A percentile compares a stretch with the other conserved stretches of the same genome.
Evolutionary conservation across 768 basidiomycete species (phyloP).

Genomic region (Boletus rubroflammeus): DNA sequence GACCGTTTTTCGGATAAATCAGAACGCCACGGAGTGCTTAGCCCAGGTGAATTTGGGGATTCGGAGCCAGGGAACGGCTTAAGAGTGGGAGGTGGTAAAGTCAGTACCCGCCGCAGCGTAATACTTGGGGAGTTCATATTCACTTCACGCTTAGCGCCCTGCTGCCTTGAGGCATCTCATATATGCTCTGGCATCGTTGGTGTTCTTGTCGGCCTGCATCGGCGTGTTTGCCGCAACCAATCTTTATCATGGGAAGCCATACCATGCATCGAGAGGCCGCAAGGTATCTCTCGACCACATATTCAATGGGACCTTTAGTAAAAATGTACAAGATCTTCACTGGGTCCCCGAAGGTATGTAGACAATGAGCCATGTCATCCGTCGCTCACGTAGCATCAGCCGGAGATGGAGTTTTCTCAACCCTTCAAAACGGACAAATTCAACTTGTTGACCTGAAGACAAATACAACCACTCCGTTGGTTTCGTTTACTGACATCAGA

Average conservation of each 20-base stretch:
- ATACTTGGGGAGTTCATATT: conserved; percentile 3
- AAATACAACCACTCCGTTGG: conserved; percentile 61
- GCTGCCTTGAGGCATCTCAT: conserved; percentile 60
- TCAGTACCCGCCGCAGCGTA: conserved; percentile 18
- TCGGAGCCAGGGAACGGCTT: conserved; percentile 32
- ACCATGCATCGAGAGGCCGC: conserved; percentile 49
- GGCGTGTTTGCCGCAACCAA: conserved; percentile 75
- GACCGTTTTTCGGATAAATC: conserved; percentile 47
- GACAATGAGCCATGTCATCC: not conserved
- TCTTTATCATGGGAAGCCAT: conserved; percentile 55
- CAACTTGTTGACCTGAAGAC: conserved; percentile 77
- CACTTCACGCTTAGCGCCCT: conserved; percentile 36
- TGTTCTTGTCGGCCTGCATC: conserved; percentile 61
- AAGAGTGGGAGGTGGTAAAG: conserved; percentile 37
- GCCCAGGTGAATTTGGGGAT: conserved; percentile 11
- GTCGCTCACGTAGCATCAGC: conserved; percentile 46
- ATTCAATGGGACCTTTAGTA: conserved; percentile 85
- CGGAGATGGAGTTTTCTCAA: conserved; percentile 90
- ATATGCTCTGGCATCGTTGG: conserved; percentile 54
- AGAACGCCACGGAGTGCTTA: not conserved
- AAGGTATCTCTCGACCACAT: conserved; percentile 86
- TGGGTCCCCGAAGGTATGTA: conserved; percentile 91
- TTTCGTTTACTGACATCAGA: conserved; percentile 54
- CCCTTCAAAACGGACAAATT: conserved; percentile 58
- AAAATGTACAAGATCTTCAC: conserved; percentile 45